These are phyloP conservation scores for Phragmites australis DNA, from an alignment of 176 grass and related monocot species.

Conservation along the genomic window DNA sequence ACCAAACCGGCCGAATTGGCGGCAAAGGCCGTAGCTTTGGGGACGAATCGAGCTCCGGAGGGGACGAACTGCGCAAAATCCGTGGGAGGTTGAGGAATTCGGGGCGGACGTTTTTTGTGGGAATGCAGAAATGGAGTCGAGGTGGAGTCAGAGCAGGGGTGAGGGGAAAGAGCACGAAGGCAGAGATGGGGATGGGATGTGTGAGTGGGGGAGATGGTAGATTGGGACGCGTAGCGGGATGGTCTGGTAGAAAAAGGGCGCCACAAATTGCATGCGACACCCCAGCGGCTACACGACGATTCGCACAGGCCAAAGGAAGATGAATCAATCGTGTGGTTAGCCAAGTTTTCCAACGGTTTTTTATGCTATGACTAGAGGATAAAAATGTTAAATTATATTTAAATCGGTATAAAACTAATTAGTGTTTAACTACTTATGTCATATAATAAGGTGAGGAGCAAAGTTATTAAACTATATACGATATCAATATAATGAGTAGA, in stretches of 20 bases:
- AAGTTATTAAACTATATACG: neutral
- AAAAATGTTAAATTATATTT: neutral
- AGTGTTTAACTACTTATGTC: neutral
- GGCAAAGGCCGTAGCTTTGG: neutral
- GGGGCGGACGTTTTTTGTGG: conserved; percentile 29
- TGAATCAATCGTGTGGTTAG: neutral
- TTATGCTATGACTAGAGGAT: neutral
- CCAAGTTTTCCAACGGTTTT: neutral
- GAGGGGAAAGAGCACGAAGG: conserved; percentile 44
- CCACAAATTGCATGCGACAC: conserved; percentile 36
- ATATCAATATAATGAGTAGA: neutral
- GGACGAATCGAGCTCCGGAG: conserved; percentile 24
- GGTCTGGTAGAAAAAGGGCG: neutral
- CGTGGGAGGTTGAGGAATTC: conserved; percentile 17
- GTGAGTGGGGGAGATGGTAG: conserved; percentile 24
- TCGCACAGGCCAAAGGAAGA: neutral
- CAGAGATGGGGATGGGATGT: neutral
- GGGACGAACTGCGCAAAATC: neutral
- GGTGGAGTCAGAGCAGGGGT: neutral
- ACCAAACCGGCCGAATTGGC: neutral
- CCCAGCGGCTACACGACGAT: conserved; percentile 34
- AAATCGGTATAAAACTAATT: too few relatives aligned
- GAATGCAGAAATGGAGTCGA: conserved; percentile 32
- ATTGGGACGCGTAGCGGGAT: conserved; percentile 49
- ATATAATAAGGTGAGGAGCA: neutral